These are phyloP conservation scores for Botrytis paeoniae DNA, from an alignment of 2,329 filamentous ascomycete genomes.

Conservation along the genomic window DNA sequence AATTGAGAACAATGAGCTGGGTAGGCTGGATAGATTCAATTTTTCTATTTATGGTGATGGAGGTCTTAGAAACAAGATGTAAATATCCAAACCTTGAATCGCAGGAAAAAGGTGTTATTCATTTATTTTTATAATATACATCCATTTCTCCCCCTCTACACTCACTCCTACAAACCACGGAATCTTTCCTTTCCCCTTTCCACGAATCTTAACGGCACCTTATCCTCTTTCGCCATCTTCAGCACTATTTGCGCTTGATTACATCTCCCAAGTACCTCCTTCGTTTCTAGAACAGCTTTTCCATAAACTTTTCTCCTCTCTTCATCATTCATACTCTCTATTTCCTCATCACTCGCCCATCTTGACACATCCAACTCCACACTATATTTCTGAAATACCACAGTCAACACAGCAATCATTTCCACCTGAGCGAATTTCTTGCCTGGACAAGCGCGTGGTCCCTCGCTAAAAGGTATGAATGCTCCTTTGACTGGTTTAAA, in stretches of 20 bases:
- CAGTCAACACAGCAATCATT: conserved; percentile 36
- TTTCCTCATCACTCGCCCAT: conserved; percentile 34
- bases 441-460: conserved; percentile 41
- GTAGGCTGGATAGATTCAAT: neutral
- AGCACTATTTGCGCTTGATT: conserved; percentile 29
- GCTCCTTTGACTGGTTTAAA: conserved; percentile 34
- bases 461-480: conserved; percentile 39
- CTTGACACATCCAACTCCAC: conserved; percentile 34
- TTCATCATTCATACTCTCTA: conserved; percentile 27
- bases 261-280: conserved; percentile 24
- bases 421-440: conserved; percentile 40
- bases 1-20: too few species aligned
- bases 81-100: neutral
- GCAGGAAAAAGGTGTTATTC: neutral
- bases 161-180: neutral
- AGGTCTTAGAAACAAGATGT: neutral
- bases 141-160: neutral
- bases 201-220: conserved; percentile 31
- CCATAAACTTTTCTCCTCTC: conserved; percentile 30
- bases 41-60: neutral
- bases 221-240: conserved; percentile 28
- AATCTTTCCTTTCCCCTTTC: conserved; percentile 34
- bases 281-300: conserved; percentile 26
- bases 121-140: neutral
- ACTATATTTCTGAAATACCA: conserved; percentile 30